Percentiles rank a stretch among this genome's conserved stretches.
Conservation (phyloP, 179 eudicot species). For the Beta lomatogona region DNA sequence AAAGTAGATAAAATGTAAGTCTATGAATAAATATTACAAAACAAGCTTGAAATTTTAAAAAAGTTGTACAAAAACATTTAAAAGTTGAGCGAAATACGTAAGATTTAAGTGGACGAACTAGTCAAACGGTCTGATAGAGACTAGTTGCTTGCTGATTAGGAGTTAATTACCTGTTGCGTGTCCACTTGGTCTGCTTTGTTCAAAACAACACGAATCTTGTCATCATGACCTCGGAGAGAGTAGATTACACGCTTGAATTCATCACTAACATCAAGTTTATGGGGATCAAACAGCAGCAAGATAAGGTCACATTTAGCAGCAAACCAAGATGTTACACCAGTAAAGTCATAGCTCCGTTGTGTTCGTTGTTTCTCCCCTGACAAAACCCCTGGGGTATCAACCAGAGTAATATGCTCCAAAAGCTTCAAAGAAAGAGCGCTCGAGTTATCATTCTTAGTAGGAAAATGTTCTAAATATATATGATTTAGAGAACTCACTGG, state of each 20-base stretch:
- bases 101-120: no score
- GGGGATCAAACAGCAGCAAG: constrained; percentile 89
- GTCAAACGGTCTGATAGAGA: no score
- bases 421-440: constrained; percentile 41
- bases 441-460: not conserved
- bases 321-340: constrained; percentile 93
- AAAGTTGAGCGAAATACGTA: no score
- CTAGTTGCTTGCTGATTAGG: not conserved
- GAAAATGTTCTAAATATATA: not conserved
- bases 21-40: no score
- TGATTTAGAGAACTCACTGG: constrained; percentile 44
- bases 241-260: constrained; percentile 91
- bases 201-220: constrained; percentile 85
- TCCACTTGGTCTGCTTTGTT: constrained; percentile 95
- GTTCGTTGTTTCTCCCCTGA: constrained; percentile 96
- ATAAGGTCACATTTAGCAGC: constrained; percentile 93
- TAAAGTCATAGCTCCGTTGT: constrained; percentile 84
- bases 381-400: constrained; percentile 91
- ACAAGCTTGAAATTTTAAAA: no score
- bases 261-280: constrained; percentile 89
- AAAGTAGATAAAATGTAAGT: no score
- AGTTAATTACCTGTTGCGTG: constrained; percentile 62
- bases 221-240: constrained; percentile 84
- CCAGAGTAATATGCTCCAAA: constrained; percentile 77
- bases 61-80: no score